Conservation (phyloP, 2,329 filamentous ascomycete species). For the Alternaria ethzedia region DNA sequence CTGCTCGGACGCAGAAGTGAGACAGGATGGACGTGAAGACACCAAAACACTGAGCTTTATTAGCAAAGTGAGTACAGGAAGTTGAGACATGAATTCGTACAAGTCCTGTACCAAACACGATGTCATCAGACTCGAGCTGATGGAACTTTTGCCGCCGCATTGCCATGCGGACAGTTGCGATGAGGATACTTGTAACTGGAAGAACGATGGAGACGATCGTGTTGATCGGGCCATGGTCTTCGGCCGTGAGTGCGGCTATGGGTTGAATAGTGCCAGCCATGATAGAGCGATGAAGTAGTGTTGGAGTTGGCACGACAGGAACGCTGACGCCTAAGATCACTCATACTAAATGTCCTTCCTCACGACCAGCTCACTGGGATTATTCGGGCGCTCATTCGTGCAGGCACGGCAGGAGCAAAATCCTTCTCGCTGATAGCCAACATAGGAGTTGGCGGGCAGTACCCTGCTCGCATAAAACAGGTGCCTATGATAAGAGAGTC, state of each 20-base stretch:
- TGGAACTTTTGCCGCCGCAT: slow-evolving; percentile 4
- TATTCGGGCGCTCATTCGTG: background rate
- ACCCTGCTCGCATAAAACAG: background rate
- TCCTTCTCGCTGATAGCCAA: background rate
- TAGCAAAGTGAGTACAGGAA: background rate
- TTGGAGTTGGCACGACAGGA: background rate
- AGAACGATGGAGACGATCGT: slow-evolving; percentile 14
- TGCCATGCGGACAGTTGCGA: slow-evolving; percentile 3
- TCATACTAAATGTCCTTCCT: background rate
- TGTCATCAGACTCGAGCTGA: slow-evolving; percentile 2
- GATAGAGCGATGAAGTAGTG: background rate
- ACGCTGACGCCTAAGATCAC: background rate
- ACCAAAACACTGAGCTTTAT: background rate
- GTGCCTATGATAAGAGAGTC: background rate
- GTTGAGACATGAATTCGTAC: background rate
- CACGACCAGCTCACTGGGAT: background rate
- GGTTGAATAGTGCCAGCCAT: background rate
- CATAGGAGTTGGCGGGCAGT: background rate
- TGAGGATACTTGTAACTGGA: slow-evolving; percentile 2
- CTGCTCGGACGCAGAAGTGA: background rate
- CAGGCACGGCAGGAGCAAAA: background rate
- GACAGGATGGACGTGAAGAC: slow-evolving; percentile 5
- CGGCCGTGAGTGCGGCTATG: slow-evolving; percentile 1
- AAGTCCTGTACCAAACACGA: background rate
- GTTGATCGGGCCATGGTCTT: slow-evolving; percentile 8